Evolutionary conservation across 2,329 filamentous ascomycete species (phyloP), one percentile per base, ranked within the genome.

Genomic region (Xylariaceae sp.): DNA sequence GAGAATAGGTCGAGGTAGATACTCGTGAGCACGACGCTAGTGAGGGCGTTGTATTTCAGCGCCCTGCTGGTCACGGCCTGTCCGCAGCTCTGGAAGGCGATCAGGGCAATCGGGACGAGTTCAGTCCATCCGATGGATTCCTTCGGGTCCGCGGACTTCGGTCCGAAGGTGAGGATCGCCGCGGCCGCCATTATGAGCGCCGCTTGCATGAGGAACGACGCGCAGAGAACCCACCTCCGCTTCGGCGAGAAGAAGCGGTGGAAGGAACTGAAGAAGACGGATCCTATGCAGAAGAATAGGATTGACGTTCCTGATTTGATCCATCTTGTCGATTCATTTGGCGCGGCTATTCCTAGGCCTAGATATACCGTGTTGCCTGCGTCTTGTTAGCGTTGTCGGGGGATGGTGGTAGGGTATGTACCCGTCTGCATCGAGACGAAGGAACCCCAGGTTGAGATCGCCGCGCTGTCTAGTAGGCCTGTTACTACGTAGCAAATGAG

Each of bases 341-440:
- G 78, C 0, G 81, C 79, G 8, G 82, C 77, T n/a, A 91, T 73
- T 2, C 88, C 88, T 2, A 92, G 78, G 8, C 87, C 88, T 13
- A 91, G 76, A 67, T 90, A 92, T 45, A 92, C 81, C 5, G 88
- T 91, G 70, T 92, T 92, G 54, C 86, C 80, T 83, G 45, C 41
- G 16, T 34, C 41, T 2, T 43, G 51, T 54, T 15, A 52, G 53
- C 47, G 37, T 48, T 47, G 7, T 47, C 45, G 8, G 36, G 13
- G 16, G 19, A 12, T 3, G 21, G 32, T 13, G 19, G 32, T 13
- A 32, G 40, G 49, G 26, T 26, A 70, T 74, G 59, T 64, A 81
- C 87, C 87, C 30, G 88, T 92, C 67, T 92, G 88, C 88, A 92
- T 92, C 63, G 85, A 88, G 39, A 90, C 87, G 63, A 92, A 92